Evolutionary conservation across 805 yeast genomes (phyloP).

Genomic region (Pichia deserticola): DNA sequence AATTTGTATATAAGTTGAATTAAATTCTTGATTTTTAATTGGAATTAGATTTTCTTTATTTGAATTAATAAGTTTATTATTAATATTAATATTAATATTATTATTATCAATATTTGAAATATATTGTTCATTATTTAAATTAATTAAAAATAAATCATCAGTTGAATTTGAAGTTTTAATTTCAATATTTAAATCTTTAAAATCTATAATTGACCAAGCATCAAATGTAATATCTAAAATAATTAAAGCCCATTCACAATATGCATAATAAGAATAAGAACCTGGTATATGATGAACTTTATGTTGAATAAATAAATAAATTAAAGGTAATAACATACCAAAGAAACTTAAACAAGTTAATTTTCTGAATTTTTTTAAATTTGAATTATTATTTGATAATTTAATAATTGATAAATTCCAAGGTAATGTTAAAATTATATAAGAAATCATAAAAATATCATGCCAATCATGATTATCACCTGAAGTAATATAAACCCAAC

Average conservation of each 20-base stretch:
- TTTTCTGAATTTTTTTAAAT: constrained; percentile 43
- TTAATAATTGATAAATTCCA: constrained; percentile 68
- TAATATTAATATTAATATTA: background rate
- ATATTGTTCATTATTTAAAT: constrained; percentile 14
- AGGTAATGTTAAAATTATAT: constrained; percentile 83
- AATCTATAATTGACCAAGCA: constrained; percentile 67
- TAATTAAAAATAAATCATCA: constrained; percentile 21
- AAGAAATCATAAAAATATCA: constrained; percentile 90
- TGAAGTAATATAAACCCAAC: constrained; percentile 96
- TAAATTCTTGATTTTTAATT: constrained; percentile 13
- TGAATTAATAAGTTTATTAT: constrained; percentile 6
- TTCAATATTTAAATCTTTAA: constrained; percentile 49
- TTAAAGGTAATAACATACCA: constrained; percentile 66
- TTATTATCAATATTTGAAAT: background rate
- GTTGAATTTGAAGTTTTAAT: constrained; percentile 22
- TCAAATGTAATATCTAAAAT: constrained; percentile 81
- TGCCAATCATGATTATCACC: constrained; percentile 97
- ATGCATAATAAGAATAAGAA: constrained; percentile 93
- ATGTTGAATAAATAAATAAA: constrained; percentile 88
- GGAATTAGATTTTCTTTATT: constrained; percentile 13
- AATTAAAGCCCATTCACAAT: constrained; percentile 89
- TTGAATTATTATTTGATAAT: constrained; percentile 39
- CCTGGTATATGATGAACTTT: constrained; percentile 83
- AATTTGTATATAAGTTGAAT: constrained; percentile 30
- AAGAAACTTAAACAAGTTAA: constrained; percentile 58